phyloP scores from a whole-genome alignment of 306 rosid genomes.

The Dicorynia guianensis region DNA sequence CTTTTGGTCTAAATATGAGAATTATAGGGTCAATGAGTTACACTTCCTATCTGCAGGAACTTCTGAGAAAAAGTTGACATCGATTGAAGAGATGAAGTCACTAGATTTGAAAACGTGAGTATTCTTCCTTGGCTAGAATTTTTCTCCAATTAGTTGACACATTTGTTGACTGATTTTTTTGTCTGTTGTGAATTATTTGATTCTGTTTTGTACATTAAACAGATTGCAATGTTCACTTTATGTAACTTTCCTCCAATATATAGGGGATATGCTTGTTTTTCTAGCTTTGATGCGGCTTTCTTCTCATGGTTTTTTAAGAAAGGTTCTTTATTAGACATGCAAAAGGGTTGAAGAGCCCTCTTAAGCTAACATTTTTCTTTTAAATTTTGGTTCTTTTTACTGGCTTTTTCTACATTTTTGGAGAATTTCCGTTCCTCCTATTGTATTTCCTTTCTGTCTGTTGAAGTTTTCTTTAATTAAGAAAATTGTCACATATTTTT shows the following conservation, averaged over 20 bases:
- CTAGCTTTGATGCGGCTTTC: too few relatives aligned
- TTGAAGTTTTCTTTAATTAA: too few relatives aligned
- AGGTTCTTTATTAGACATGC: too few relatives aligned
- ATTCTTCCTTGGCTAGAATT: background rate
- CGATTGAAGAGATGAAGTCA: slow-evolving; percentile 68
- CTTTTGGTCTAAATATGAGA: slow-evolving; percentile 13
- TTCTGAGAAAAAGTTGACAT: slow-evolving; percentile 57
- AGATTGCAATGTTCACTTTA: slow-evolving; percentile 9
- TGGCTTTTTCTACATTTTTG: too few relatives aligned
- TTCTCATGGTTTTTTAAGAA: too few relatives aligned
- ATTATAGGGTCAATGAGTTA: slow-evolving; percentile 33
- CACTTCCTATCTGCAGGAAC: slow-evolving; percentile 58
- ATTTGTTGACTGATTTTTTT: slow-evolving; percentile 21
- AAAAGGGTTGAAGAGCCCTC: too few relatives aligned
- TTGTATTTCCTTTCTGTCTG: too few relatives aligned
- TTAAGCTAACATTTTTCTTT: too few relatives aligned
- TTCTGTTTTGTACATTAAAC: slow-evolving; percentile 13
- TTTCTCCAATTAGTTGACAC: background rate
- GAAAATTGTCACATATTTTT: background rate
- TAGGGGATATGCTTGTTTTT: too few relatives aligned
- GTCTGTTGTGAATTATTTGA: slow-evolving; percentile 6
- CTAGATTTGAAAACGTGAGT: slow-evolving; percentile 80
- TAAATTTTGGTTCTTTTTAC: too few relatives aligned
- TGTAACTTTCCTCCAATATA: background rate
- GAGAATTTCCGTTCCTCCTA: too few relatives aligned